These are phyloP conservation scores for Mucor sp. DNA, from an alignment of 371 early-diverging fungal species.

Conservation along the genomic window DNA sequence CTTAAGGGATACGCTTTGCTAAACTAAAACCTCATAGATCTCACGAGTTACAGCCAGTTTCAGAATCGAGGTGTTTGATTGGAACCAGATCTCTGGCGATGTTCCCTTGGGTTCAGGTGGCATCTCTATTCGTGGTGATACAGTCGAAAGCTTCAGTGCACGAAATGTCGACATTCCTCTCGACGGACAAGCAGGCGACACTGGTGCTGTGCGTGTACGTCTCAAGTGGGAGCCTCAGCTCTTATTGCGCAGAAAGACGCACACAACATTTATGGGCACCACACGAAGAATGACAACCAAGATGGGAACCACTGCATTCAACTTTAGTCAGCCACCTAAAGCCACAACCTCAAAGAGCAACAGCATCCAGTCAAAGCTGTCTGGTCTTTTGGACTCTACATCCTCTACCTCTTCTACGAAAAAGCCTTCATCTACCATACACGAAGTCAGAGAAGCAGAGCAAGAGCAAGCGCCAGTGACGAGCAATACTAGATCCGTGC, in stretches of 20 bases:
- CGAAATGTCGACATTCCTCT: conserved; percentile 40
- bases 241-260: conserved; percentile 34
- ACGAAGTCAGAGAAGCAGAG: neutral
- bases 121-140: conserved; percentile 43
- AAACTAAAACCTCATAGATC: conserved; percentile 18
- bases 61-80: conserved; percentile 78
- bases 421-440: neutral
- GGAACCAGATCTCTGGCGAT: conserved; percentile 73
- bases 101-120: conserved; percentile 59
- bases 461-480: neutral
- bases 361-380: conserved; percentile 1
- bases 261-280: conserved; percentile 36
- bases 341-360: neutral
- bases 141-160: conserved; percentile 43
- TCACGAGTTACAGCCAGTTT: conserved; percentile 63
- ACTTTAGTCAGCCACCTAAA: conserved; percentile 20
- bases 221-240: conserved; percentile 53
- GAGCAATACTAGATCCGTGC: neutral
- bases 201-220: conserved; percentile 37
- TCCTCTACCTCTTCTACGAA: neutral
- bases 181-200: conserved; percentile 36
- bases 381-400: neutral
- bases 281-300: conserved; percentile 24
- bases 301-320: conserved; percentile 24
- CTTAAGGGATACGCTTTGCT: neutral